Percentiles rank a stretch among this genome's conserved stretches.
phyloP scores from a whole-genome alignment of 305 asterid species.

The Withania somnifera region DNA sequence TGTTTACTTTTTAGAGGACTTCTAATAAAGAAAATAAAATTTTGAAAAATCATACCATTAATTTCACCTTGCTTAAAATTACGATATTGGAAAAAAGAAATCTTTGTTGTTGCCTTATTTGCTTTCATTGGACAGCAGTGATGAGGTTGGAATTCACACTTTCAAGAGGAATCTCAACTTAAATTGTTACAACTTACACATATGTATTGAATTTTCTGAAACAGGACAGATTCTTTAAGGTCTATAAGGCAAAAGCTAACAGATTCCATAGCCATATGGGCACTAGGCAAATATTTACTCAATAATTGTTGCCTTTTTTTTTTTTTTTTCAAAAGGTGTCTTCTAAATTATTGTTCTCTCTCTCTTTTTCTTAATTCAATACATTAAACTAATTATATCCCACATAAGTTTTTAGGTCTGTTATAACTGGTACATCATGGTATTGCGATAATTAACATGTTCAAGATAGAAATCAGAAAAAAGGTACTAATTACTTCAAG shows the following conservation, averaged over 20 bases:
- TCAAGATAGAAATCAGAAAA: not conserved
- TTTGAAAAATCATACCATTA: not conserved
- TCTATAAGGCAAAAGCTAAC: not conserved
- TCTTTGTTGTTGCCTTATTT: not conserved
- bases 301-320: not conserved
- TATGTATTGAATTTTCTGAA: not conserved
- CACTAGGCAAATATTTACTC: not conserved
- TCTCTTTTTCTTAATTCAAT: not conserved
- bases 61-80: not conserved
- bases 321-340: not conserved
- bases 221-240: not conserved
- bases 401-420: not conserved
- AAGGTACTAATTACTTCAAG: too few species aligned
- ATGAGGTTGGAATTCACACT: not conserved
- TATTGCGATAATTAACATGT: too few species aligned
- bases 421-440: not conserved
- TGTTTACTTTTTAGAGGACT: not conserved
- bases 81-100: too few species aligned
- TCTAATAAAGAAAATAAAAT: not conserved
- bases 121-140: not conserved
- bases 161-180: not conserved
- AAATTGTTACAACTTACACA: not conserved
- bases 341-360: not conserved
- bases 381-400: not conserved
- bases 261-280: slow-evolving; percentile 4